Evolutionary conservation across 768 basidiomycete genomes (phyloP).

Genomic region (Suillus spraguei): DNA sequence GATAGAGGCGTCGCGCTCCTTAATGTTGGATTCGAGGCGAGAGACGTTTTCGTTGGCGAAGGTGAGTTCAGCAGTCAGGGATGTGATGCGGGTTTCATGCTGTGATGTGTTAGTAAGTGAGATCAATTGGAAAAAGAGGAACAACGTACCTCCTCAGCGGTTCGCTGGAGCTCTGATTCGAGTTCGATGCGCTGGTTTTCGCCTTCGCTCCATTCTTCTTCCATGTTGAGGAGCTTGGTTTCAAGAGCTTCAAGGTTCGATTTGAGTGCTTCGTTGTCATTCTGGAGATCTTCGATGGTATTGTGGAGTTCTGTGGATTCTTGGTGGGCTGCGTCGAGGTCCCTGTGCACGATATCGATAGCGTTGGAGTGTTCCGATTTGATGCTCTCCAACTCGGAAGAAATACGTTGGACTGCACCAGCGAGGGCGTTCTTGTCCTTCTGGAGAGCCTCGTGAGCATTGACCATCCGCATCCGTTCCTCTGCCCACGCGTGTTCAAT

Average conservation of each 20-base stretch:
- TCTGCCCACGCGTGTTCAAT: conserved; percentile 51
- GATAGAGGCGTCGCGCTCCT: conserved; percentile 59
- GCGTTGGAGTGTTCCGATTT: conserved; percentile 48
- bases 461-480: conserved; percentile 49
- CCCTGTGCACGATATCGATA: conserved; percentile 41
- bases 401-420: conserved; percentile 34
- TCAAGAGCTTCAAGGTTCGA: conserved; percentile 41
- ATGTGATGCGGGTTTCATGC: conserved; percentile 51
- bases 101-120: conserved; percentile 29
- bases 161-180: conserved; percentile 55
- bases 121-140: background rate
- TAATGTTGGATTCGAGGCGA: conserved; percentile 61
- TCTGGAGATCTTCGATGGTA: conserved; percentile 2
- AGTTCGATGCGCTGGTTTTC: conserved; percentile 59
- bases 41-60: conserved; percentile 53
- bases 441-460: conserved; percentile 43
- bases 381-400: conserved; percentile 36
- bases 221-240: conserved; percentile 46
- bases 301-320: background rate
- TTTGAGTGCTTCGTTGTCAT: conserved; percentile 10
- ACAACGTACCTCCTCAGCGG: conserved; percentile 51
- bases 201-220: conserved; percentile 55
- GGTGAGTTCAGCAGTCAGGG: conserved; percentile 57
- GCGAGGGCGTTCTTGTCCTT: conserved; percentile 46
- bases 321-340: conserved; percentile 29